phyloP scores from a whole-genome alignment of 306 rosid species.

The Acacia confusa region DNA sequence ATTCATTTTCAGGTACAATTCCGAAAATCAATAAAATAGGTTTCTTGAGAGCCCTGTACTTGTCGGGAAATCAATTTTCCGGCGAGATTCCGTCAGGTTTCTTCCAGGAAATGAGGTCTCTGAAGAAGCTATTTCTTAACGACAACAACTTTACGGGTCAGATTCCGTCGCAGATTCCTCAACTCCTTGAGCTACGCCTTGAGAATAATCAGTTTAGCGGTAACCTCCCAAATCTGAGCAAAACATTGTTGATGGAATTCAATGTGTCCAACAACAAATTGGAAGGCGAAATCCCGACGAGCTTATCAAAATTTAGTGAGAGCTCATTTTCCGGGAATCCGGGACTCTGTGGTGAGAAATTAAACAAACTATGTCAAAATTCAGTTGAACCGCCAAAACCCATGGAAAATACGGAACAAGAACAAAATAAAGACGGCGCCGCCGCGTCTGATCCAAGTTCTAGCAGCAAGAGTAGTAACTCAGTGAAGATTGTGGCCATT shows the following conservation, averaged over 20 bases:
- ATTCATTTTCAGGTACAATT: constrained; percentile 62
- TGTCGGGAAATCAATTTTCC: constrained; percentile 63
- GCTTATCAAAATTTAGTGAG: constrained; percentile 38
- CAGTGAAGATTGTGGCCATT: constrained; percentile 30
- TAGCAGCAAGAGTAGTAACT: neutral
- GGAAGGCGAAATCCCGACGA: constrained; percentile 65
- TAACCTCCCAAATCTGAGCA: constrained; percentile 40
- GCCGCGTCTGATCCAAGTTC: neutral
- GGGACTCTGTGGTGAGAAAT: constrained; percentile 50
- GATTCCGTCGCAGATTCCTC: constrained; percentile 49
- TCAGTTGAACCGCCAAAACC: neutral
- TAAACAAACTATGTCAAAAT: constrained; percentile 37
- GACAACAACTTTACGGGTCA: constrained; percentile 58
- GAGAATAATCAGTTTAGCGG: constrained; percentile 72
- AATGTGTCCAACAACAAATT: constrained; percentile 65
- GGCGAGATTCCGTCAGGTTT: constrained; percentile 60
- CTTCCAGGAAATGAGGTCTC: constrained; percentile 53
- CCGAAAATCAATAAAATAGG: constrained; percentile 60
- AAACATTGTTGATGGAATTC: constrained; percentile 30
- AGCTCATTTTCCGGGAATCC: constrained; percentile 53
- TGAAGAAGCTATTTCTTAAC: constrained; percentile 68
- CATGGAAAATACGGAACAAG: neutral
- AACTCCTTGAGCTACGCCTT: constrained; percentile 54
- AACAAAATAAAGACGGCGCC: neutral
- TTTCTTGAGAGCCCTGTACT: constrained; percentile 52